These are phyloP conservation scores for Grigorovia yakushimaensis DNA, from an alignment of 805 yeast species.

Conservation along the genomic window DNA sequence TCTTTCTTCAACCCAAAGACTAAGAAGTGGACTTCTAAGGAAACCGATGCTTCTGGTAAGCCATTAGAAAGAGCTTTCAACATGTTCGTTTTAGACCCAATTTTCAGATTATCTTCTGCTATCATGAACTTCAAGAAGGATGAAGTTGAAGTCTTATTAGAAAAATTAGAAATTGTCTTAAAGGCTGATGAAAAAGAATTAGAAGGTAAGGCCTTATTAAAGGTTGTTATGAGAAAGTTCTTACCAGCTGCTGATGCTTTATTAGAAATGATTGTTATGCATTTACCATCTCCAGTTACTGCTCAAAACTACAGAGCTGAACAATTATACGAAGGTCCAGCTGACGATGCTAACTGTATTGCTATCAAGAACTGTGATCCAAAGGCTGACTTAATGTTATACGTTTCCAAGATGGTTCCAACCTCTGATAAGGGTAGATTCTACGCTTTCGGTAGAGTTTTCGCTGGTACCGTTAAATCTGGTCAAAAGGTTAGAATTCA, in stretches of 20 bases:
- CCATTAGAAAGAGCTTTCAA: slow-evolving; percentile 97
- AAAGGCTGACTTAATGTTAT: slow-evolving; percentile 93
- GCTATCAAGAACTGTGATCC: slow-evolving; percentile 99
- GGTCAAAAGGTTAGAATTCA: slow-evolving; percentile 99
- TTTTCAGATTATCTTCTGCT: slow-evolving; percentile 92
- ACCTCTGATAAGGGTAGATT: slow-evolving; percentile 99
- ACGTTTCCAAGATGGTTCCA: slow-evolving; percentile 99
- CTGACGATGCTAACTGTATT: slow-evolving; percentile 78
- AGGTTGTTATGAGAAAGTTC: slow-evolving; percentile 99
- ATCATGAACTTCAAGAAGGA: slow-evolving; percentile 99
- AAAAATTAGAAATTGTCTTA: slow-evolving; percentile 86
- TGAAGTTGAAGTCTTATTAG: slow-evolving; percentile 83
- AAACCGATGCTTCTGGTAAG: slow-evolving; percentile 91
- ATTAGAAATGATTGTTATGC: slow-evolving; percentile 96
- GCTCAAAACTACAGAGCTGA: slow-evolving; percentile 99
- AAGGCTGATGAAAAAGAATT: slow-evolving; percentile 96
- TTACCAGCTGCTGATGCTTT: slow-evolving; percentile 99
- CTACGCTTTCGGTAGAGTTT: slow-evolving; percentile 99
- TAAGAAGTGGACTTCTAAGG: slow-evolving; percentile 97
- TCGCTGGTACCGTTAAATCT: slow-evolving; percentile 97
- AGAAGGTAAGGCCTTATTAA: slow-evolving; percentile 97
- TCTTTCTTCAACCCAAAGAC: slow-evolving; percentile 99
- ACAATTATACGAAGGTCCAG: slow-evolving; percentile 97
- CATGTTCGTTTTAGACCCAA: slow-evolving; percentile 98
- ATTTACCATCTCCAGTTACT: slow-evolving; percentile 98